These are phyloP conservation scores for Chlamydomonas incerta DNA, from an alignment of 139 green algal genomes.

Conservation along the genomic window DNA sequence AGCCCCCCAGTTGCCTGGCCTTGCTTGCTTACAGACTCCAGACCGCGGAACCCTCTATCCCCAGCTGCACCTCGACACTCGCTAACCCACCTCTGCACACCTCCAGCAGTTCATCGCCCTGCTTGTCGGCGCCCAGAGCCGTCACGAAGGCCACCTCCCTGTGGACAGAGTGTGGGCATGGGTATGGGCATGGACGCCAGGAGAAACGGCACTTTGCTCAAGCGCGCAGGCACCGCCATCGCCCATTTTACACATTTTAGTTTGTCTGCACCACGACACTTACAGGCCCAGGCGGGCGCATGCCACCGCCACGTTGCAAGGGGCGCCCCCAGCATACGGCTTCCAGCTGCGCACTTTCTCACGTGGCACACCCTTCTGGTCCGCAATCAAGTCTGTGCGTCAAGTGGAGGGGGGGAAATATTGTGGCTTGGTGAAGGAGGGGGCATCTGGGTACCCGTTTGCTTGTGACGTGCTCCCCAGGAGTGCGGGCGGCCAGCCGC, in stretches of 20 bases:
- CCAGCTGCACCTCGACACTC: background rate
- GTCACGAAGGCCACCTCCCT: slow-evolving; percentile 69
- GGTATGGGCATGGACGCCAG: too few species aligned
- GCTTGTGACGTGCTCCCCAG: too few species aligned
- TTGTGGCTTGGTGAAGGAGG: too few species aligned
- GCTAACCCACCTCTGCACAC: slow-evolving; percentile 69
- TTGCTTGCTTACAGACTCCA: background rate
- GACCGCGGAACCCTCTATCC: background rate
- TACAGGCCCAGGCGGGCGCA: slow-evolving; percentile 61
- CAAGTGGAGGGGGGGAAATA: background rate
- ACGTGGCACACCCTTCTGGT: slow-evolving; percentile 76
- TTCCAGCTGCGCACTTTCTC: slow-evolving; percentile 87
- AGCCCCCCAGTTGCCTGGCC: background rate
- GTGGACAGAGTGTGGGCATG: slow-evolving; percentile 66
- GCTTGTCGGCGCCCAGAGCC: slow-evolving; percentile 81
- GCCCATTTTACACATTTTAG: too few species aligned
- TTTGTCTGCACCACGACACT: too few species aligned
- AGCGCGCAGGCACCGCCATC: too few species aligned
- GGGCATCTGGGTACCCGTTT: background rate
- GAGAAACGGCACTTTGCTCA: too few species aligned
- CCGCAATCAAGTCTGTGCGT: slow-evolving; percentile 83
- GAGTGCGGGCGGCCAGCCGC: too few species aligned
- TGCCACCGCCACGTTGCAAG: slow-evolving; percentile 84
- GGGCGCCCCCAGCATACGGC: slow-evolving; percentile 86
- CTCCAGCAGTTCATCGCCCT: slow-evolving; percentile 74